Percentiles rank a stretch among this genome's conserved stretches.
Evolutionary conservation across 495 filamentous ascomycete species (phyloP).

Genomic region (Copromyces sp.): DNA sequence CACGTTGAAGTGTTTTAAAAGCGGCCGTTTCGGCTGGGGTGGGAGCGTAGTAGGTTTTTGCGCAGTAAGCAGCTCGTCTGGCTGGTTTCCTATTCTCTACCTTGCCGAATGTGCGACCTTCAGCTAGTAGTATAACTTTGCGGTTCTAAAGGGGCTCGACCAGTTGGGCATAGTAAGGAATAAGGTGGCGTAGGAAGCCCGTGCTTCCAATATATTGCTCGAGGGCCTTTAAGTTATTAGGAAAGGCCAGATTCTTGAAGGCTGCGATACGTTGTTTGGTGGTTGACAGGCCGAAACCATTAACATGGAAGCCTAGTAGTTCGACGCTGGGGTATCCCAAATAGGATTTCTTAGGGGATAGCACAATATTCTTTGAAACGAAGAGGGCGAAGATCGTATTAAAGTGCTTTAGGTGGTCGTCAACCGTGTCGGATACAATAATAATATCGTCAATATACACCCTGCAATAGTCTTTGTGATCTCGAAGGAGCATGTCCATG

Average conservation of each 20-base stretch:
- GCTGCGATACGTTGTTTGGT: not conserved
- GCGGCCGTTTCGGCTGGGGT: rapidly evolving
- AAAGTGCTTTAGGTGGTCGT: too few species aligned
- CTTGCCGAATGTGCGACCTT: not conserved
- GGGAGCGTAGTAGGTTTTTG: not conserved
- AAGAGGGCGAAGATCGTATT: too few species aligned
- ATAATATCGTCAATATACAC: not conserved
- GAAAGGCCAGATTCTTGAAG: not conserved
- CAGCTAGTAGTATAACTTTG: not conserved
- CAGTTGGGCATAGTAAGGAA: not conserved
- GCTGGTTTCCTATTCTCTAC: not conserved
- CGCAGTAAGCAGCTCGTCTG: not conserved
- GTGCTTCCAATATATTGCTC: not conserved
- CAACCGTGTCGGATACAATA: too few species aligned
- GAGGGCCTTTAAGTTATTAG: not conserved
- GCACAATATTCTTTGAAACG: not conserved
- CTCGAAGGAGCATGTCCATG: too few species aligned
- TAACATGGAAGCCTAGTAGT: too few species aligned
- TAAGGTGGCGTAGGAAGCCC: not conserved
- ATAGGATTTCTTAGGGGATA: too few species aligned
- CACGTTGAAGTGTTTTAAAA: not conserved
- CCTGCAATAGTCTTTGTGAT: too few species aligned
- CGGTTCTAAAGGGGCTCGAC: not conserved
- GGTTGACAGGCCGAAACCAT: not conserved
- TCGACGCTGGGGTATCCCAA: not conserved